Base-by-base conservation (phyloP, 2,329 filamentous ascomycete species). In the Hysterium pulicare region DNA sequence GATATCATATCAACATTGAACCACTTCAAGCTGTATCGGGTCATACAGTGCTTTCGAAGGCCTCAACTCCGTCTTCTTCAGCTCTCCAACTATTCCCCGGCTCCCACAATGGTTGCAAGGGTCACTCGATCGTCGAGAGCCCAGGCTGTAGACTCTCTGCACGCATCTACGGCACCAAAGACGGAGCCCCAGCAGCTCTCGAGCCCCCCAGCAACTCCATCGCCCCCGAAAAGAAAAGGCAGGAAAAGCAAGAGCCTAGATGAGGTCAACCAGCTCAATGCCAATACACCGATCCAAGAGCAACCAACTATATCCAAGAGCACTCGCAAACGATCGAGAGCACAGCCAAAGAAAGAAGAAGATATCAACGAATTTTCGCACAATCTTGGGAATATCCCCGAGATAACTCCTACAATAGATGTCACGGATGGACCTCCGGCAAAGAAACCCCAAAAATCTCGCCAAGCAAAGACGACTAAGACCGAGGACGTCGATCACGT, bases 351-450 rank as follows among this genome's bases (percentile, higher is more conserved):
- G 32, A 60, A 64, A 35, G 64, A 69, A 40, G 58, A 65, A 48
- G 63, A 71, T 20, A 47, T 66, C 41, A 67, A 78, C 45, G 72
- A 78, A 37, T 62, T 81, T 28, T 78, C 78, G 13, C 78, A 82
- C 58, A 80, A 78, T 37, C 61, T 82, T n/a, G 77, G 75, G 9
- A 47, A 48, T 17, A 51, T 57, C 5, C 50, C 53, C 21, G 42
- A 55, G 17, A 32, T 54, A 2, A 6, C 9, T 20, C 21, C 24
- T 21, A 28, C 5, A 10, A 9, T 38, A 0, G 48, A 56, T 9
- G 22, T 24, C 3, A 46, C 54, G 33, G 32, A 46, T 5, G 42
- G 38, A 6, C 35, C 33, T 11, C 38, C 53, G 19, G 21, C 50
- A n/a, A 59, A 53, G 36, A 60, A 53, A 24, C 5, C 45, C 8